Percentiles rank a stretch among this genome's conserved stretches.
phyloP scores from a whole-genome alignment of 768 basidiomycete species.

The Kwoniella shandongensis region DNA sequence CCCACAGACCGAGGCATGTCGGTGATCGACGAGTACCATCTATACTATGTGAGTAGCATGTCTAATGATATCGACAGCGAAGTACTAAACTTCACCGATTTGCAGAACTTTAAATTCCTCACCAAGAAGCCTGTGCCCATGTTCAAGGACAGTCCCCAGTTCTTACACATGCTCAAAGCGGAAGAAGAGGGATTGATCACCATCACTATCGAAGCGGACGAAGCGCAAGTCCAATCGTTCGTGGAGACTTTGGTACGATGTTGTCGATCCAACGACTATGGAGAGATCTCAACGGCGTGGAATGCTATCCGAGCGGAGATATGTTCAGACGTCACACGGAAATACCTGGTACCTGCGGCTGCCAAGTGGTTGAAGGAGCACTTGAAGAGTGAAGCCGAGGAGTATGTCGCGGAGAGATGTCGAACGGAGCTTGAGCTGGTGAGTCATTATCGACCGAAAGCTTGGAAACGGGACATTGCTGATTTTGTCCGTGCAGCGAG shows the following conservation, averaged over 20 bases:
- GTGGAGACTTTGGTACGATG: constrained; percentile 75
- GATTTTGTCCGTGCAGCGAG: constrained; percentile 60
- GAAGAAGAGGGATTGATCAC: constrained; percentile 85
- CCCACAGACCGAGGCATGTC: constrained; percentile 80
- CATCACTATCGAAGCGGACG: constrained; percentile 65
- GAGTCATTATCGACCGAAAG: constrained; percentile 34
- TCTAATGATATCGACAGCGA: neutral
- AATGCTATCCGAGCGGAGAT: constrained; percentile 79
- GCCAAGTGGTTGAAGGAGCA: constrained; percentile 87
- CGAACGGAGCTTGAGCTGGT: constrained; percentile 70
- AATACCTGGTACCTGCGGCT: constrained; percentile 78
- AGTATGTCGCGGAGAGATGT: constrained; percentile 69
- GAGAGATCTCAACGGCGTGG: constrained; percentile 81
- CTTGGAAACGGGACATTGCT: neutral
- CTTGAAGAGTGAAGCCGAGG: constrained; percentile 86
- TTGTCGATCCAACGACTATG: constrained; percentile 82
- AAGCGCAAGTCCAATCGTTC: constrained; percentile 64
- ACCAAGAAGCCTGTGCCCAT: constrained; percentile 69
- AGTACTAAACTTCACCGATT: neutral
- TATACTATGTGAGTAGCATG: constrained; percentile 56
- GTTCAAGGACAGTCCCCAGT: constrained; percentile 73
- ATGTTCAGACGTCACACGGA: constrained; percentile 73
- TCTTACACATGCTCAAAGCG: constrained; percentile 84
- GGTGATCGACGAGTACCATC: constrained; percentile 58
- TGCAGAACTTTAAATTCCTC: constrained; percentile 92